Evolutionary conservation across 768 basidiomycete genomes (phyloP).

Genomic region (Pleurotus platypus): DNA sequence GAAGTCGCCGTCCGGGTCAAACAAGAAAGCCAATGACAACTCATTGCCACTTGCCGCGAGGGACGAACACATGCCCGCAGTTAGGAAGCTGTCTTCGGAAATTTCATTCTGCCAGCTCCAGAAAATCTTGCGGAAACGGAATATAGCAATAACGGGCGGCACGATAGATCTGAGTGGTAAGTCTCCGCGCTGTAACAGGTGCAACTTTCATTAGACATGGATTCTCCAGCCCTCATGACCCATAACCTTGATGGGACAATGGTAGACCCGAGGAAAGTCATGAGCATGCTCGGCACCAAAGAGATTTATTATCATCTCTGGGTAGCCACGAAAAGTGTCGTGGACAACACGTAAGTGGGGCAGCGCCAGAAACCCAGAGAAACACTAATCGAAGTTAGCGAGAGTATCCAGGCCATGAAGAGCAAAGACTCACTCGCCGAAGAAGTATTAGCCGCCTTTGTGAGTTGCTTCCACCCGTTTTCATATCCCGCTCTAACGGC

Average conservation of each 20-base stretch:
- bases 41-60: no score
- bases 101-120: constrained; percentile 4
- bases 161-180: constrained; percentile 42
- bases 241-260: constrained; percentile 25
- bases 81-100: neutral
- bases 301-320: constrained; percentile 26
- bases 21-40: no score
- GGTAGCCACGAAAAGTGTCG: constrained; percentile 25
- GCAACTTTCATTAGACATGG: neutral
- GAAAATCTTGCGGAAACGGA: constrained; percentile 14
- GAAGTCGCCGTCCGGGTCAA: no score
- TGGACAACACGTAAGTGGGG: constrained; percentile 15
- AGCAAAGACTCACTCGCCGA: neutral
- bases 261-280: constrained; percentile 17
- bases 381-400: neutral
- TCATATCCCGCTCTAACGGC: neutral
- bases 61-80: neutral
- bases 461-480: constrained; percentile 13
- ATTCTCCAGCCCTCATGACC: constrained; percentile 16
- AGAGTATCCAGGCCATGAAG: neutral
- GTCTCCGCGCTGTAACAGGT: constrained; percentile 11
- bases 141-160: constrained; percentile 36
- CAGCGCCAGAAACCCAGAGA: neutral
- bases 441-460: constrained; percentile 22
- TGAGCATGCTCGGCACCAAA: constrained; percentile 13